A percentile compares a stretch with the other conserved stretches of the same genome.
These are phyloP conservation scores for Malassezia brasiliensis DNA, from an alignment of 1,284 basidiomycete genomes.

Conservation along the genomic window DNA sequence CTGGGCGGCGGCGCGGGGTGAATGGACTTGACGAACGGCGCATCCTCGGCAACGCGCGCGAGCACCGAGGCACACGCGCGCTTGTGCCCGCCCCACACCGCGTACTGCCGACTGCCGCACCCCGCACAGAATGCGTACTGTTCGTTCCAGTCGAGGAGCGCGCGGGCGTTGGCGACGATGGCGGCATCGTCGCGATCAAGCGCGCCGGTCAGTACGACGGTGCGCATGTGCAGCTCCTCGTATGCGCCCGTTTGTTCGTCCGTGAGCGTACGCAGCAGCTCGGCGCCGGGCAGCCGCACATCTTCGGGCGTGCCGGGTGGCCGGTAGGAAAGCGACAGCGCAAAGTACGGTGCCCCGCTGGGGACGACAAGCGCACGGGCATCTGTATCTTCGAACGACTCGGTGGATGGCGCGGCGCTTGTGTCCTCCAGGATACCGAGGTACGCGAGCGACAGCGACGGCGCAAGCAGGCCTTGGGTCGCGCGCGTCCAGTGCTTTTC, in stretches of 20 bases:
- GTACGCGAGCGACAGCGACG: slow-evolving; percentile 31
- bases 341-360: slow-evolving; percentile 37
- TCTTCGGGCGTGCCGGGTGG: slow-evolving; percentile 9
- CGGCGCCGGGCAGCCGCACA: slow-evolving; percentile 11
- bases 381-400: slow-evolving; percentile 17
- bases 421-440: slow-evolving; percentile 33
- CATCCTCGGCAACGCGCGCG: slow-evolving; percentile 19
- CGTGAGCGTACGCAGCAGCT: slow-evolving; percentile 14
- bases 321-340: slow-evolving; percentile 34
- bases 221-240: slow-evolving; percentile 40
- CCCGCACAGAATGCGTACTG: slow-evolving; percentile 67
- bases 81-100: slow-evolving; percentile 94
- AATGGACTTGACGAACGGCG: slow-evolving; percentile 19
- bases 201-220: slow-evolving; percentile 20
- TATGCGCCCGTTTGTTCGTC: slow-evolving; percentile 10
- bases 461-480: slow-evolving; percentile 30
- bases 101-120: slow-evolving; percentile 72
- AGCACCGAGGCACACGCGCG: slow-evolving; percentile 56
- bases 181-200: slow-evolving; percentile 32
- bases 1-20: slow-evolving; percentile 19
- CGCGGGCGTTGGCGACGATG: slow-evolving; percentile 34
- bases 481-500: slow-evolving; percentile 21
- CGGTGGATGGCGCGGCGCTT: slow-evolving; percentile 20
- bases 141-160: slow-evolving; percentile 44
- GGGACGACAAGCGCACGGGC: slow-evolving; percentile 18